Conservation (phyloP, 148 eudicot genomes). For the Tetragonia tetragonoides region DNA sequence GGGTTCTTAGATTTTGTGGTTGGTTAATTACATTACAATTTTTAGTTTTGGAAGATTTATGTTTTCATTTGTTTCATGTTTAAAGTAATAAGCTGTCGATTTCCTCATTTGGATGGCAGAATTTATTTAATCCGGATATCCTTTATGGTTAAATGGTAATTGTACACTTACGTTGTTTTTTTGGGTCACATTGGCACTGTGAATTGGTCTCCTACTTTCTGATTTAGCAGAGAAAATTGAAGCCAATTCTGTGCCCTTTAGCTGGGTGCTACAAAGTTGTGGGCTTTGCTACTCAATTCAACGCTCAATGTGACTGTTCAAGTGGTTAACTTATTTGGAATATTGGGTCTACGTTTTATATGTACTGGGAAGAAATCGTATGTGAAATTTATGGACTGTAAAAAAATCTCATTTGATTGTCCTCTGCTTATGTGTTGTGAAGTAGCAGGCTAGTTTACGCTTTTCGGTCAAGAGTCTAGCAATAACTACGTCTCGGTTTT, state of each 20-base stretch:
- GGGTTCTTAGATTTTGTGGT: conserved; percentile 18
- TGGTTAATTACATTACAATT: not conserved
- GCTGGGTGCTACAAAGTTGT: not conserved
- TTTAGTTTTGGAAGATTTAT: conserved; percentile 6
- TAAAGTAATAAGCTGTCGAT: not conserved
- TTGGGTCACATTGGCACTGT: not conserved
- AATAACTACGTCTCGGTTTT: not conserved
- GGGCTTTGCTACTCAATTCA: not conserved
- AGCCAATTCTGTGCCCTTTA: not conserved
- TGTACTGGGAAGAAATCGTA: not conserved
- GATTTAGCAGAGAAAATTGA: not conserved
- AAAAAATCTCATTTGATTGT: not conserved
- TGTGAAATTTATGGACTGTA: not conserved
- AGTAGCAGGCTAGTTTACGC: not conserved
- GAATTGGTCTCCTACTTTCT: not conserved
- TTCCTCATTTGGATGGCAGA: not conserved
- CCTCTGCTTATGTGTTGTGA: conserved; percentile 7
- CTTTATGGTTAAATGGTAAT: not conserved
- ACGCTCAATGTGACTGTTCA: not conserved
- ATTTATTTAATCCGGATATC: not conserved
- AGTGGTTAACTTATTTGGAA: not conserved
- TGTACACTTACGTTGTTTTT: not conserved
- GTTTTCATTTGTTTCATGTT: not conserved
- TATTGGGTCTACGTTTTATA: not conserved
- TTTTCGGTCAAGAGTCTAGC: conserved; percentile 1